These are phyloP conservation scores for Linnemannia hyalina DNA, from an alignment of 192 early-diverging fungal species.

Conservation along the genomic window DNA sequence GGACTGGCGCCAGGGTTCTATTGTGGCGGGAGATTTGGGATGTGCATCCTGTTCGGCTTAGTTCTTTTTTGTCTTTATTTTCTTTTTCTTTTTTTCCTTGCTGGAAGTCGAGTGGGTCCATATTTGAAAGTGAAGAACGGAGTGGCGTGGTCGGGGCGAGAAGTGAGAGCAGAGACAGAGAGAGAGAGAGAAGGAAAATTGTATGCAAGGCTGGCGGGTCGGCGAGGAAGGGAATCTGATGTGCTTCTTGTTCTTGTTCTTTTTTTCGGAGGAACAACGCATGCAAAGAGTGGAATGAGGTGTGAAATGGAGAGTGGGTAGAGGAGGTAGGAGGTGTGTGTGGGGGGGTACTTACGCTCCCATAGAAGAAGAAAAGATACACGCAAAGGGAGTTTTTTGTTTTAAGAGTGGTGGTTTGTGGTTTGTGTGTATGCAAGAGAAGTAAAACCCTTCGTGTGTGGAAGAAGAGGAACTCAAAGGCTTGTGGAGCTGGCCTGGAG, in stretches of 20 bases:
- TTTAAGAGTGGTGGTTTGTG: background rate
- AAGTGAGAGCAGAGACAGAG: background rate
- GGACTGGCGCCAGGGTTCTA: background rate
- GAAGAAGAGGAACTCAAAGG: background rate
- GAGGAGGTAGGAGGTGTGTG: background rate
- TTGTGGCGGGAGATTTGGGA: background rate
- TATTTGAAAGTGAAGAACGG: background rate
- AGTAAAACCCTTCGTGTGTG: slow-evolving; percentile 9
- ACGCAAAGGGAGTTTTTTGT: background rate
- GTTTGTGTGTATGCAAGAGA: background rate
- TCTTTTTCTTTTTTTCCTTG: background rate
- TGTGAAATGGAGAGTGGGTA: background rate
- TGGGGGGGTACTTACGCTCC: slow-evolving; percentile 30
- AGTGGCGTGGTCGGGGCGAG: background rate
- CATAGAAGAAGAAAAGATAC: slow-evolving; percentile 10
- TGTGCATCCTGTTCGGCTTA: background rate
- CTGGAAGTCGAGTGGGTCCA: background rate
- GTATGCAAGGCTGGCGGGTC: background rate
- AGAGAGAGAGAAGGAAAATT: background rate
- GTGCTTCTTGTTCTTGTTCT: background rate
- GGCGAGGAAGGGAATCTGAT: background rate
- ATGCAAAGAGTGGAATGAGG: background rate
- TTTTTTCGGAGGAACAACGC: background rate
- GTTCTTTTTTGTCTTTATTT: background rate
- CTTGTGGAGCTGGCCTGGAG: slow-evolving; percentile 2